Percentiles rank a stretch among this genome's conserved stretches.
These are phyloP conservation scores for Colletotrichum scovillei DNA, from an alignment of 2,329 filamentous ascomycete species.

Conservation along the genomic window DNA sequence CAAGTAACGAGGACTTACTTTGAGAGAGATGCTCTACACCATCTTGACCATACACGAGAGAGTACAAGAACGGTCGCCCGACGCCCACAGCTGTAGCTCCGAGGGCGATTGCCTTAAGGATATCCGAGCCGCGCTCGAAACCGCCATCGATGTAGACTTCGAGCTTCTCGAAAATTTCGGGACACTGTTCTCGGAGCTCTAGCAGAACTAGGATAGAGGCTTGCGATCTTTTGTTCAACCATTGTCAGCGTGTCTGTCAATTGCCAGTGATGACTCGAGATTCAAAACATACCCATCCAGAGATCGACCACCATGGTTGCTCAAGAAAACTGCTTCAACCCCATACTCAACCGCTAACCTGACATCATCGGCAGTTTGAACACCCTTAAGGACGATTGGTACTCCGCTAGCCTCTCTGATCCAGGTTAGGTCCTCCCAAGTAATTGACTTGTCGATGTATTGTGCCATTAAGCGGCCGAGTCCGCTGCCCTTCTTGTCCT, in stretches of 20 bases:
- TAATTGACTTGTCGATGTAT: conserved; percentile 66
- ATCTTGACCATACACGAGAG: conserved; percentile 50
- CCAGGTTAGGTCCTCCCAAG: conserved; percentile 75
- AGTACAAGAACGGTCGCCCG: conserved; percentile 73
- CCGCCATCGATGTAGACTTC: conserved; percentile 75
- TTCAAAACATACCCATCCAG: conserved; percentile 50
- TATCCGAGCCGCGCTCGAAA: conserved; percentile 72
- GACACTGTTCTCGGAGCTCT: conserved; percentile 61
- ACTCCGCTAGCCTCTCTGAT: conserved; percentile 59
- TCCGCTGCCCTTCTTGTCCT: conserved; percentile 64
- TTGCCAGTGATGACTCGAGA: conserved; percentile 55
- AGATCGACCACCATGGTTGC: conserved; percentile 75
- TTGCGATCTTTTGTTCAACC: conserved; percentile 49
- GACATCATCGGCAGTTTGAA: conserved; percentile 74
- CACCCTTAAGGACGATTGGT: conserved; percentile 75
- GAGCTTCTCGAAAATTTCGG: conserved; percentile 31
- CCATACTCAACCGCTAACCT: conserved; percentile 68
- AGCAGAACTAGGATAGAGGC: conserved; percentile 34
- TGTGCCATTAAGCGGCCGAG: conserved; percentile 57
- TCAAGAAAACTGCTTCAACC: conserved; percentile 75
- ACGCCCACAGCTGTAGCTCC: conserved; percentile 74
- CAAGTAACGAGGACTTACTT: neutral
- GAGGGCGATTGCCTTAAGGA: conserved; percentile 77
- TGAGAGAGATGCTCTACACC: conserved; percentile 58
- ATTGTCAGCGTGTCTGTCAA: conserved; percentile 63